Conservation (phyloP, 1,139 yeast species). For the Suzukiozyma palmioleophila region DNA sequence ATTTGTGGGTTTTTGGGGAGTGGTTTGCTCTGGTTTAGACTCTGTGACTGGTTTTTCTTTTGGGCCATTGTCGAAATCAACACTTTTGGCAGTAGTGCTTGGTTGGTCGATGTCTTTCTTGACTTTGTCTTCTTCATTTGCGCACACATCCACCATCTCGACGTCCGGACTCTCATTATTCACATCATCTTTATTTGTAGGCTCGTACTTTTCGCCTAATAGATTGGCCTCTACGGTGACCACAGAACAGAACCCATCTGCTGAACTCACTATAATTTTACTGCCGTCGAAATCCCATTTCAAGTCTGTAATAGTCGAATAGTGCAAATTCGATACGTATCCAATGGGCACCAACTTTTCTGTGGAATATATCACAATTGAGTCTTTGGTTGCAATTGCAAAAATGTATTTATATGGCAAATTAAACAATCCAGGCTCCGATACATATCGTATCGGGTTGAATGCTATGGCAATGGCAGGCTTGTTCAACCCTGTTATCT, state of each 20-base stretch:
- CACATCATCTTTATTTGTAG: background rate
- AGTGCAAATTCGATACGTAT: slow-evolving; percentile 73
- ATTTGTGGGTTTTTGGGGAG: background rate
- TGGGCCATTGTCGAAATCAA: slow-evolving; percentile 5
- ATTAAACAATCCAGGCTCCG: slow-evolving; percentile 26
- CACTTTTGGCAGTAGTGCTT: slow-evolving; percentile 2
- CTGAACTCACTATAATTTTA: slow-evolving; percentile 72
- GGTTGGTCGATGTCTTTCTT: background rate
- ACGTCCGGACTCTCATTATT: background rate
- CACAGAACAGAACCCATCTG: slow-evolving; percentile 89
- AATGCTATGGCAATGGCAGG: slow-evolving; percentile 84
- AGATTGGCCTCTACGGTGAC: slow-evolving; percentile 47
- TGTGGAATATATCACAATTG: slow-evolving; percentile 82
- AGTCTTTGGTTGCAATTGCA: slow-evolving; percentile 91
- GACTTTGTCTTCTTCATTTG: slow-evolving; percentile 6
- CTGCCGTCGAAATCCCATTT: slow-evolving; percentile 80
- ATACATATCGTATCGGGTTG: slow-evolving; percentile 56
- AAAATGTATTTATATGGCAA: slow-evolving; percentile 77
- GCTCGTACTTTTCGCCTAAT: slow-evolving; percentile 41
- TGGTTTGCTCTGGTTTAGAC: slow-evolving; percentile 1
- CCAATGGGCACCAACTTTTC: slow-evolving; percentile 66
- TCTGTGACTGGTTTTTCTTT: slow-evolving; percentile 1
- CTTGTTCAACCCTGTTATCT: slow-evolving; percentile 71
- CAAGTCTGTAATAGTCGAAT: slow-evolving; percentile 82
- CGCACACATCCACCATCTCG: slow-evolving; percentile 4